These are phyloP conservation scores for Aspergillus udagawae DNA, from an alignment of 2,329 filamentous ascomycete species.

Conservation along the genomic window DNA sequence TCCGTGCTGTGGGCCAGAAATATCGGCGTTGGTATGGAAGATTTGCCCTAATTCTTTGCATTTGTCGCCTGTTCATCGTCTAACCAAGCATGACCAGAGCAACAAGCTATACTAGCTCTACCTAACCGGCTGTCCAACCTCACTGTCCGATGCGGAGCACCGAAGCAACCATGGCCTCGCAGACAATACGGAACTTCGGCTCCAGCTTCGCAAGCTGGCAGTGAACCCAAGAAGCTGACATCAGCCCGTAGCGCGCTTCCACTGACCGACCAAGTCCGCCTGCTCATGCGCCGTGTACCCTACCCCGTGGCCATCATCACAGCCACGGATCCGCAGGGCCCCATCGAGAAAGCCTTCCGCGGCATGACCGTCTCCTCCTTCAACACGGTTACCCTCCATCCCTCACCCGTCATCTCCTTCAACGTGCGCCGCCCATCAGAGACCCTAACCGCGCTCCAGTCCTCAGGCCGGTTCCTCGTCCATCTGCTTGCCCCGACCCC, in stretches of 20 bases:
- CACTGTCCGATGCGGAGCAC: background rate
- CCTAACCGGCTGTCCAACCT: background rate
- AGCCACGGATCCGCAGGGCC: constrained; percentile 33
- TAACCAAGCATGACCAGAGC: background rate
- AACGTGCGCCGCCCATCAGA: constrained; percentile 56
- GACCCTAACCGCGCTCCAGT: constrained; percentile 51
- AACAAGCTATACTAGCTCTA: background rate
- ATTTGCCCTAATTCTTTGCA: background rate
- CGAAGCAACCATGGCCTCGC: background rate
- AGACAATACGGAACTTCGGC: background rate
- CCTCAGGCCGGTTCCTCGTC: constrained; percentile 46
- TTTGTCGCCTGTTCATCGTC: background rate
- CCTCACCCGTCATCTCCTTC: constrained; percentile 57
- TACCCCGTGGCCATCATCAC: constrained; percentile 58
- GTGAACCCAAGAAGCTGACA: background rate
- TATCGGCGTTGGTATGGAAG: background rate
- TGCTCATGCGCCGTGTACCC: constrained; percentile 52
- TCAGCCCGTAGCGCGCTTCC: background rate
- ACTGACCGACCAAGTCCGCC: constrained; percentile 37
- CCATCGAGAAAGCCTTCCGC: constrained; percentile 31
- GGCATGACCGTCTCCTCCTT: constrained; percentile 61
- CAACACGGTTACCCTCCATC: constrained; percentile 54
- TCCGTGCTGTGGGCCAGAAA: constrained; percentile 14
- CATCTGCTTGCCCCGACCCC: constrained; percentile 45
- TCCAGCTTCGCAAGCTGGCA: background rate